phyloP scores from a whole-genome alignment of 2,329 filamentous ascomycete genomes.

The Paecilomyces sp. region DNA sequence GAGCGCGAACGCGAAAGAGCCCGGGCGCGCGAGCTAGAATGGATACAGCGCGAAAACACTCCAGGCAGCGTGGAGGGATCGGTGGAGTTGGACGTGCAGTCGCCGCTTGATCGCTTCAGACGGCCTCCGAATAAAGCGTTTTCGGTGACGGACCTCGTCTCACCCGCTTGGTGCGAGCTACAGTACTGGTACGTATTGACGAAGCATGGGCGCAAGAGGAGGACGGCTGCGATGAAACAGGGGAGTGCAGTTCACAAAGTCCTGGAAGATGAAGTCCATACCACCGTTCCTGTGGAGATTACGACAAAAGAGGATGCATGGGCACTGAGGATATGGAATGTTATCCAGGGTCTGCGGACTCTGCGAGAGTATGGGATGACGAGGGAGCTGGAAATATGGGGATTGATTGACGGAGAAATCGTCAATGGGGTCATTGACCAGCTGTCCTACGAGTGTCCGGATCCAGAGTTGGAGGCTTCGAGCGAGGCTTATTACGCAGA shows the following conservation, averaged over 20 bases:
- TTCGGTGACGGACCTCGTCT: conserved; percentile 80
- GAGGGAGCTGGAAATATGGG: conserved; percentile 78
- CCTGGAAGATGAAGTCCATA: conserved; percentile 80
- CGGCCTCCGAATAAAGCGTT: conserved; percentile 69
- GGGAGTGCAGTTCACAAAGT: conserved; percentile 73
- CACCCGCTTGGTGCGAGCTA: conserved; percentile 91
- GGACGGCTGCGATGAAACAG: conserved; percentile 74
- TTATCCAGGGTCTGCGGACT: conserved; percentile 75
- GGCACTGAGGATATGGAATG: conserved; percentile 80
- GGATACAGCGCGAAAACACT: conserved; percentile 5
- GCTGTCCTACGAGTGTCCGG: conserved; percentile 69
- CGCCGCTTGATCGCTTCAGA: conserved; percentile 72
- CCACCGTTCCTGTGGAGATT: conserved; percentile 64
- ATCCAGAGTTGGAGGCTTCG: conserved; percentile 60
- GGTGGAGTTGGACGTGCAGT: conserved; percentile 33
- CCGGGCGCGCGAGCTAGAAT: conserved; percentile 17
- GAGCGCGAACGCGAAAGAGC: conserved; percentile 23
- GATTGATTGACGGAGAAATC: conserved; percentile 69
- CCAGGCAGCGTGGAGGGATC: not conserved
- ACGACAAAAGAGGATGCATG: conserved; percentile 72
- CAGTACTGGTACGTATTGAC: conserved; percentile 87
- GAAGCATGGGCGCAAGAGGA: conserved; percentile 65
- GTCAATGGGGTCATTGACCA: conserved; percentile 89
- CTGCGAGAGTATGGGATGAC: conserved; percentile 65
- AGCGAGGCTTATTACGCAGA: conserved; percentile 38